Evolutionary conservation across 1,284 basidiomycete species (phyloP).

Genomic region (Schizophyllum commune): DNA sequence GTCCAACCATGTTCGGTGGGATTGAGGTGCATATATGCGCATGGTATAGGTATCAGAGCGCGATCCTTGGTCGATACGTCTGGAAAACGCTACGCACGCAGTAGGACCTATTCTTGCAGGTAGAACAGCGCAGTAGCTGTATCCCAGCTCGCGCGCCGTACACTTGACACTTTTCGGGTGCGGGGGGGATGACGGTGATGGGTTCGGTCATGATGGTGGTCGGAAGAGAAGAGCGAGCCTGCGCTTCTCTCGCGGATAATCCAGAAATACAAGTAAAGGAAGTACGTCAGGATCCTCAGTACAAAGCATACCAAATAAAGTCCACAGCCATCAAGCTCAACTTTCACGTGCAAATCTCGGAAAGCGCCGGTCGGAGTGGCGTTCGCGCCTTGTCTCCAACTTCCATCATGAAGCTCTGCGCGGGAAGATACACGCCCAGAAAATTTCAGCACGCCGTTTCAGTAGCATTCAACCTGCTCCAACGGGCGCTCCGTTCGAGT

Average conservation of each 20-base stretch:
- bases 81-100: conserved; percentile 1
- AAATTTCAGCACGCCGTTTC: too few relatives aligned
- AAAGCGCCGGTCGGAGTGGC: too few relatives aligned
- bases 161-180: background rate
- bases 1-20: background rate
- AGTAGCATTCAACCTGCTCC: too few relatives aligned
- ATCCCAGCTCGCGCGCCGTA: background rate
- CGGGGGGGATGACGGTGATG: background rate
- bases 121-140: conserved; percentile 4
- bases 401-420: background rate
- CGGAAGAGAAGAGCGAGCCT: background rate
- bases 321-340: background rate
- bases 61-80: background rate
- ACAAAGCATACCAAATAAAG: background rate
- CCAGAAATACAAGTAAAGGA: background rate
- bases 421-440: too few relatives aligned
- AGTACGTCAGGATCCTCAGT: background rate
- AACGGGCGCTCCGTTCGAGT: too few relatives aligned
- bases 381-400: background rate
- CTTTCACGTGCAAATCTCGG: background rate
- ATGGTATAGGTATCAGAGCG: background rate
- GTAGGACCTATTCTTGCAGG: conserved; percentile 11
- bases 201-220: background rate
- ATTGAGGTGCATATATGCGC: conserved; percentile 1
- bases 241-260: background rate